A percentile compares a stretch with the other conserved stretches of the same genome.
Conservation (phyloP, 2,329 filamentous ascomycete genomes). For the Pestalotiopsis sp. region DNA sequence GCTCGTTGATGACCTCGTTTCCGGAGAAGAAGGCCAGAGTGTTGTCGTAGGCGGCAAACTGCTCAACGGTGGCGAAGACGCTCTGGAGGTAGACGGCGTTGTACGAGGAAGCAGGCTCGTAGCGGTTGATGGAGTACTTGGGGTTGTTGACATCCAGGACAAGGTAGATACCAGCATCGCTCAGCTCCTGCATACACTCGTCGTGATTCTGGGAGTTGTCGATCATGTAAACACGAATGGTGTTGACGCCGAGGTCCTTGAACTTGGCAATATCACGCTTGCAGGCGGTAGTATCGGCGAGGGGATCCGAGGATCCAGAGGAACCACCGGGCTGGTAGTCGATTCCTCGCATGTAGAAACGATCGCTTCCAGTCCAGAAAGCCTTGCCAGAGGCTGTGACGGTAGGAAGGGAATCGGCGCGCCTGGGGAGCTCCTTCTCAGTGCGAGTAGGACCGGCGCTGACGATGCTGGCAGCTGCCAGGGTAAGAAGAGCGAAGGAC, state of each 20-base stretch:
- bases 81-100: slow-evolving; percentile 83
- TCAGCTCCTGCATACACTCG: slow-evolving; percentile 80
- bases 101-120: slow-evolving; percentile 74
- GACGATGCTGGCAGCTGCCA: slow-evolving; percentile 48
- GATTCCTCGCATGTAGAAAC: slow-evolving; percentile 63
- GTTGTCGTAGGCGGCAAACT: slow-evolving; percentile 82
- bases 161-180: slow-evolving; percentile 87
- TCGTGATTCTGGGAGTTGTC: slow-evolving; percentile 85
- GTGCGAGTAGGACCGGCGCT: slow-evolving; percentile 54
- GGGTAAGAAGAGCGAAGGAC: slow-evolving; percentile 46
- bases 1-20: slow-evolving; percentile 78
- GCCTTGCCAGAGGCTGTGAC: slow-evolving; percentile 63
- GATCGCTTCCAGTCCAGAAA: slow-evolving; percentile 54
- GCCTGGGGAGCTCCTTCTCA: slow-evolving; percentile 48
- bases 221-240: slow-evolving; percentile 88
- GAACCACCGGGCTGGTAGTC: slow-evolving; percentile 67
- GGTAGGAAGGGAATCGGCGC: slow-evolving; percentile 51
- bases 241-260: slow-evolving; percentile 86
- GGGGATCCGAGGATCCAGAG: slow-evolving; percentile 66
- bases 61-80: slow-evolving; percentile 86
- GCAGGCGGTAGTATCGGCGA: slow-evolving; percentile 72
- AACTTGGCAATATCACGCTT: slow-evolving; percentile 80
- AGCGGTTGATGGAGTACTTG: slow-evolving; percentile 84
- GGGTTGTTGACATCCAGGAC: slow-evolving; percentile 91
- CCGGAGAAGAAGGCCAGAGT: slow-evolving; percentile 85